phyloP scores from a whole-genome alignment of 192 early-diverging fungal genomes.

The Funneliformis geosporum region DNA sequence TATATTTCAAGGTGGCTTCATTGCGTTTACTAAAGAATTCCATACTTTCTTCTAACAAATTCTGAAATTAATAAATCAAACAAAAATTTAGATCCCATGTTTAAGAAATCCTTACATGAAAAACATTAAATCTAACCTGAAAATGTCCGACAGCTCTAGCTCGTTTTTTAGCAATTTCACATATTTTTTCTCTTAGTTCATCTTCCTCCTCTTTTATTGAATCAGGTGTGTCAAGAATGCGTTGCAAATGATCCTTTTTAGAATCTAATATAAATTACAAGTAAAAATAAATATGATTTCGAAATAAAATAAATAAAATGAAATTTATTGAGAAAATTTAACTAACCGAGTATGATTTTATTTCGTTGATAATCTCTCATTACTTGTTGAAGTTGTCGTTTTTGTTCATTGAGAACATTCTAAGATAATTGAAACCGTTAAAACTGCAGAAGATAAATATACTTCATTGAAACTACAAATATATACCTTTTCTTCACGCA shows the following conservation, averaged over 20 bases:
- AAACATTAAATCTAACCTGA: conserved; percentile 20
- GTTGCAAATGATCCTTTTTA: conserved; percentile 6
- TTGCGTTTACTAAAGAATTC: conserved; percentile 35
- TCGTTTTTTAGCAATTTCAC: conserved; percentile 29
- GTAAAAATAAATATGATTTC: background rate
- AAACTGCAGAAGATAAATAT: background rate
- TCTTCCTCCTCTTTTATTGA: conserved; percentile 26
- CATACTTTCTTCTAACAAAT: conserved; percentile 34
- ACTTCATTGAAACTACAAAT: background rate
- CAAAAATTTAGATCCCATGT: background rate
- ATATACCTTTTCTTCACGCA: conserved; percentile 41
- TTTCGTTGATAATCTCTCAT: conserved; percentile 39
- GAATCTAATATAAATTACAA: conserved; percentile 13
- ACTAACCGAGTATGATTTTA: conserved; percentile 43
- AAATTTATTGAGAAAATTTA: background rate
- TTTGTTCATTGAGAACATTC: conserved; percentile 24
- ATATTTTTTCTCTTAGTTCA: conserved; percentile 28
- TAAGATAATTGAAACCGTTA: background rate
- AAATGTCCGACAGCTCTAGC: conserved; percentile 34
- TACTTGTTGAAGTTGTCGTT: conserved; percentile 36
- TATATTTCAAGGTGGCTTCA: conserved; percentile 34
- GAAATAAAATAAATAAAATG: background rate
- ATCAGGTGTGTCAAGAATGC: background rate
- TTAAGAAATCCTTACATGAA: conserved; percentile 6
- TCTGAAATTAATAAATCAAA: conserved; percentile 1